Base-by-base conservation (phyloP, 306 rosid species). In the Quercus robur region DNA sequence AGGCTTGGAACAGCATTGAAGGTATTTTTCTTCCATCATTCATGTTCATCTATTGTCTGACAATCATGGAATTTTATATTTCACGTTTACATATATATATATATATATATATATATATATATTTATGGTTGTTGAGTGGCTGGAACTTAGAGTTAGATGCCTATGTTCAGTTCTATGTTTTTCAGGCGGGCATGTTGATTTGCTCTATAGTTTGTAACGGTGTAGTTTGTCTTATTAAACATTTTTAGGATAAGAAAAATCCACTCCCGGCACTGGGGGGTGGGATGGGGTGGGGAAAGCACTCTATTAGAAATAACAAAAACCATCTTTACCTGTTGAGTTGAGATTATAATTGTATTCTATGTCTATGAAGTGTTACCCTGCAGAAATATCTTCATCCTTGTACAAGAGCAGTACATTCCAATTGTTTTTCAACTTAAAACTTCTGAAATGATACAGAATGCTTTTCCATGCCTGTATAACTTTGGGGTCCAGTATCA, bases 1-100 rank as follows among this genome's bases (percentile, higher is more conserved):
- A 90, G 97, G 88, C 94, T 90, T 80, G 99, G 99, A 69, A 84
- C 94, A n/a, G n/a, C n/a, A n/a, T n/a, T n/a, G n/a, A n/a, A n/a
- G n/a, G n/a, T n/a, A n/a, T n/a, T n/a, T n/a, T n/a, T n/a, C n/a
- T n/a, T n/a, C n/a, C n/a, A n/a, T n/a, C n/a, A n/a, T n/a, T n/a
- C n/a, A n/a, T n/a, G n/a, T n/a, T n/a, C n/a, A n/a, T n/a, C n/a
- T n/a, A n/a, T n/a, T n/a, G n/a, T n/a, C n/a, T n/a, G n/a, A n/a
- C n/a, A n/a, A n/a, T n/a, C n/a, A n/a, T n/a, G n/a, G n/a, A n/a
- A n/a, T n/a, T n/a, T n/a, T n/a, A n/a, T n/a, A n/a, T n/a, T n/a
- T n/a, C n/a, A n/a, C n/a, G n/a, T n/a, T n/a, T n/a, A n/a, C n/a
- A n/a, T n/a, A n/a, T n/a, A n/a, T n/a, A n/a, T n/a, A n/a, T n/a